Conservation (phyloP, 2,329 filamentous ascomycete genomes). For the Colletotrichum spinosum region DNA sequence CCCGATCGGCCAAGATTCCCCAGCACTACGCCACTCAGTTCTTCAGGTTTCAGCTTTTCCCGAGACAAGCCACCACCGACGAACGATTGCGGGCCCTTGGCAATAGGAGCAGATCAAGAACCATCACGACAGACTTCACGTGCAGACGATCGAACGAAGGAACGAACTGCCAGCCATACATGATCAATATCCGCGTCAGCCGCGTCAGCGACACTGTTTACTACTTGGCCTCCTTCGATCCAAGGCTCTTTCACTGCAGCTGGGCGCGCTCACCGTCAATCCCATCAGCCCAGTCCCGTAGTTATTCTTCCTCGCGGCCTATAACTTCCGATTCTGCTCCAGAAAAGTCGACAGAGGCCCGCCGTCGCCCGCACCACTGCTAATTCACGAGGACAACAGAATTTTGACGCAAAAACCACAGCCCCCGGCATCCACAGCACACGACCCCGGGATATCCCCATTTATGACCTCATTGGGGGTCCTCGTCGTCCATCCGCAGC, state of each 20-base stretch:
- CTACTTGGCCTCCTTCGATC: no score
- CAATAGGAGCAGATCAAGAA: no score
- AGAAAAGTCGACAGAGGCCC: neutral
- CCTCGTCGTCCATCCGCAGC: slow-evolving; percentile 33
- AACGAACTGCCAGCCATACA: slow-evolving; percentile 4
- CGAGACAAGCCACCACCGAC: no score
- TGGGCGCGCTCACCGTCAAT: no score
- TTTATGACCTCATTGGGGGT: slow-evolving; percentile 38
- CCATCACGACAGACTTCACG: neutral
- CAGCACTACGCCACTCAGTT: neutral
- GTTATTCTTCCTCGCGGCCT: neutral
- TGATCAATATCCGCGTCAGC: no score
- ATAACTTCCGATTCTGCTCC: neutral
- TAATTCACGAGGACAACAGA: slow-evolving; percentile 34
- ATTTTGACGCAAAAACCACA: slow-evolving; percentile 23
- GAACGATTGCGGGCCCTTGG: no score
- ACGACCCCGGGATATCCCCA: slow-evolving; percentile 23
- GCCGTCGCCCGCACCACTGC: slow-evolving; percentile 16
- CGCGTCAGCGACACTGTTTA: no score
- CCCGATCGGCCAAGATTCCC: slow-evolving; percentile 9
- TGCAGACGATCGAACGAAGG: slow-evolving; percentile 10
- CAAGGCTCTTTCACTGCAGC: no score
- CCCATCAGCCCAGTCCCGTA: no score
- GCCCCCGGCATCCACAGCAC: neutral
- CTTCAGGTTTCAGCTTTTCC: no score